Conservation (phyloP, 768 basidiomycete species). For the Glaciozyma martinii region DNA sequence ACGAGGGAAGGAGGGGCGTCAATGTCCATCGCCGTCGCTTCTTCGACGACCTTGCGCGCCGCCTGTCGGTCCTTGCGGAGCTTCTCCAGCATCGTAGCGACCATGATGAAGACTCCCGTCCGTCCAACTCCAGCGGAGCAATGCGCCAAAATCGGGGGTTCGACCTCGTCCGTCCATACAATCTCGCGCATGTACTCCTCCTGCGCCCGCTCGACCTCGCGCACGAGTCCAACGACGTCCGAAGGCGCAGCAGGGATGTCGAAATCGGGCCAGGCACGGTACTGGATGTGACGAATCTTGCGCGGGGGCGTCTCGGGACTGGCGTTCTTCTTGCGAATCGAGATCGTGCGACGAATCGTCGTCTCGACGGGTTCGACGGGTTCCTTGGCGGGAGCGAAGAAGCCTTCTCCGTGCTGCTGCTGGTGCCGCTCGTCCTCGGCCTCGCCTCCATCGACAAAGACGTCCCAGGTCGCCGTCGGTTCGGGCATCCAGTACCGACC, state of each 20-base stretch:
- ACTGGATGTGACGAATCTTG: slow-evolving; percentile 71
- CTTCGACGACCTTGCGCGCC: not conserved
- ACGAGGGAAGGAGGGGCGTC: slow-evolving; percentile 3
- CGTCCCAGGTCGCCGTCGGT: slow-evolving; percentile 13
- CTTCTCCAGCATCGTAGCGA: slow-evolving; percentile 58
- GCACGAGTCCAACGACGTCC: slow-evolving; percentile 63
- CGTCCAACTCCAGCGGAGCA: slow-evolving; percentile 93
- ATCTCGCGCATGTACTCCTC: slow-evolving; percentile 18
- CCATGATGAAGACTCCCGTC: slow-evolving; percentile 85
- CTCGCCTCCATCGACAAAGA: slow-evolving; percentile 16
- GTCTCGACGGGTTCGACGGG: not conserved
- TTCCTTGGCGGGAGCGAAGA: slow-evolving; percentile 27
- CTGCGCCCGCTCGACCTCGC: slow-evolving; percentile 51
- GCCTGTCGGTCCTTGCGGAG: slow-evolving; percentile 48
- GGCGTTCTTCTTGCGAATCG: slow-evolving; percentile 51
- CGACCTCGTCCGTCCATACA: slow-evolving; percentile 17
- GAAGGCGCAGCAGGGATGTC: slow-evolving; percentile 80
- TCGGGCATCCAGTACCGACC: slow-evolving; percentile 61
- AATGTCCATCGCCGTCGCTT: slow-evolving; percentile 16
- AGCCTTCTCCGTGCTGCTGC: slow-evolving; percentile 20
- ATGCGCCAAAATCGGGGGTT: slow-evolving; percentile 61
- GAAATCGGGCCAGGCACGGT: slow-evolving; percentile 92
- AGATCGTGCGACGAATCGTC: slow-evolving; percentile 49
- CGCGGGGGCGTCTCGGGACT: slow-evolving; percentile 7
- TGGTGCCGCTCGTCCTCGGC: slow-evolving; percentile 12